A percentile compares a stretch with the other conserved stretches of the same genome.
These are phyloP conservation scores for Wickerhamiella sergipiensis DNA, from an alignment of 805 yeast genomes.

Conservation along the genomic window DNA sequence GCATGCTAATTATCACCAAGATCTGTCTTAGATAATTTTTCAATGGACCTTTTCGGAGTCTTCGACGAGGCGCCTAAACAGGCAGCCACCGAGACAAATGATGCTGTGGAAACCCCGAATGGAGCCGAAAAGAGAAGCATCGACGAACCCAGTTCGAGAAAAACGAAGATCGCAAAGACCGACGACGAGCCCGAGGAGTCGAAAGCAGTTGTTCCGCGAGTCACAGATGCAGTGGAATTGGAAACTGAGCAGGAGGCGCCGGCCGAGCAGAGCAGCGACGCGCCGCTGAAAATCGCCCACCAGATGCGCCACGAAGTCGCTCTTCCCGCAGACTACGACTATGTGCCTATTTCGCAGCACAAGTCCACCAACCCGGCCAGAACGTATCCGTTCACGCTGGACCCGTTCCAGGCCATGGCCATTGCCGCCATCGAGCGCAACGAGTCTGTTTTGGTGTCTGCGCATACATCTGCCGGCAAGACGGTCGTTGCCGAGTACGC, in stretches of 20 bases:
- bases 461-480: constrained; percentile 96
- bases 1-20: background rate
- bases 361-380: constrained; percentile 68
- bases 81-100: background rate
- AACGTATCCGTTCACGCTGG: constrained; percentile 80
- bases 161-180: background rate
- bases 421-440: constrained; percentile 89
- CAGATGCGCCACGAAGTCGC: constrained; percentile 98
- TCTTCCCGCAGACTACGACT: constrained; percentile 80
- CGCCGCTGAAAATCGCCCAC: constrained; percentile 38
- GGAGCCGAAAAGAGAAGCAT: background rate
- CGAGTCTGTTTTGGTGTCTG: constrained; percentile 91
- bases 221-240: constrained; percentile 8
- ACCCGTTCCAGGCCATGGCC: constrained; percentile 96
- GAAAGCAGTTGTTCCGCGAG: constrained; percentile 1
- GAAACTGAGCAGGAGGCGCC: constrained; percentile 5
- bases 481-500: constrained; percentile 97
- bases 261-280: background rate
- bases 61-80: constrained; percentile 14
- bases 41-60: constrained; percentile 19
- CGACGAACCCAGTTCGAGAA: background rate
- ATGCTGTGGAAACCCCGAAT: constrained; percentile 1
- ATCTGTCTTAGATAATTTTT: constrained; percentile 1
- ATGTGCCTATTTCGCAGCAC: constrained; percentile 79
- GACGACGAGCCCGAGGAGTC: background rate